Percentiles rank a stretch among this genome's conserved stretches.
Evolutionary conservation across 2,329 filamentous ascomycete genomes (phyloP).

Genomic region (Beauveria scarabaeidicola): DNA sequence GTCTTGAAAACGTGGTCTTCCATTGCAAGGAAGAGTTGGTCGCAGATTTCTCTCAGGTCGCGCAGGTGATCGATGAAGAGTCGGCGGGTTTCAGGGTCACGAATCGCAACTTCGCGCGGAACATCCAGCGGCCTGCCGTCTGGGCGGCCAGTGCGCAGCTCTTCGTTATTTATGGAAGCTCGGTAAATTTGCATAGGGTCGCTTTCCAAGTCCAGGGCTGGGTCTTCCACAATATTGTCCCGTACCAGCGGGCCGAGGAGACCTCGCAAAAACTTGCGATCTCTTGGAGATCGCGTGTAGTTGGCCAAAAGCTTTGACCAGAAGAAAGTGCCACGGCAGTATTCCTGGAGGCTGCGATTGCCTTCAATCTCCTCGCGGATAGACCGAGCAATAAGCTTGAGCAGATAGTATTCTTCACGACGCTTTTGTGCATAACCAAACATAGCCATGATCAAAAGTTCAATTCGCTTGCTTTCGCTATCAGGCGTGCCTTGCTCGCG

Average conservation of each 20-base stretch:
- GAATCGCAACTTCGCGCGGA: constrained; percentile 86
- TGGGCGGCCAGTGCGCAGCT: constrained; percentile 79
- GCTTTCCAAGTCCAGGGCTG: constrained; percentile 84
- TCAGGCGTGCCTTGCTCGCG: constrained; percentile 79
- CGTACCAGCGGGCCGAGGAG: constrained; percentile 77
- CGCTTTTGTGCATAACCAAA: constrained; percentile 97
- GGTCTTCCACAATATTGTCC: constrained; percentile 88
- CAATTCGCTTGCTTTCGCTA: constrained; percentile 86
- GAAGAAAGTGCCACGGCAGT: constrained; percentile 82
- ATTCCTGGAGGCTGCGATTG: constrained; percentile 69
- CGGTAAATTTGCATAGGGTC: constrained; percentile 97
- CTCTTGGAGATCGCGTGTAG: constrained; percentile 83
- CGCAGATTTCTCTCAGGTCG: constrained; percentile 87
- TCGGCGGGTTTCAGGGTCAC: constrained; percentile 83
- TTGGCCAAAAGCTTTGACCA: constrained; percentile 80
- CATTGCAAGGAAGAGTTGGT: constrained; percentile 75
- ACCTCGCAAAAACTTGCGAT: constrained; percentile 86
- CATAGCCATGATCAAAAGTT: constrained; percentile 89
- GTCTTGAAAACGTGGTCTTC: constrained; percentile 81
- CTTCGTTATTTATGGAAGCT: constrained; percentile 93
- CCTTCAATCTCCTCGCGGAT: constrained; percentile 78
- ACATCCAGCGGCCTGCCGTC: constrained; percentile 78
- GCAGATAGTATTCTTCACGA: constrained; percentile 89
- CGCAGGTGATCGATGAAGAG: constrained; percentile 92
- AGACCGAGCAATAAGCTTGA: constrained; percentile 78